Evolutionary conservation across 1,139 yeast genomes (phyloP), one percentile per base, ranked within the genome.

Genomic region (Lodderomyces margitis): DNA sequence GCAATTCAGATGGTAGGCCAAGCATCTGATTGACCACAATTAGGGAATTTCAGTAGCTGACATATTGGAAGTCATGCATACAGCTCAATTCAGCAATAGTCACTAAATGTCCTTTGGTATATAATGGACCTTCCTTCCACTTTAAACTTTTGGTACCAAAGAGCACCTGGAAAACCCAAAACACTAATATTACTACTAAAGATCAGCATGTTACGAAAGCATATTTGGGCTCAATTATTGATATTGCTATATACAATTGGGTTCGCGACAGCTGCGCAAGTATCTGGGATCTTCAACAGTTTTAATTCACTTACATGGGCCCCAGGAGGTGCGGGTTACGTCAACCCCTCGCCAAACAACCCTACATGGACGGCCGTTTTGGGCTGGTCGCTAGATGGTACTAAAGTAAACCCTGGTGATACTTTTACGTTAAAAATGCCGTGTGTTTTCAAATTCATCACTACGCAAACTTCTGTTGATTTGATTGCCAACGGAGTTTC

Each of bases 311-410:
- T 48, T 11, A 39, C 32, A 2, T 47, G 44, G 41, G n/a, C 5
- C n/a, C 32, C 33, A 23, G 48, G 34, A 15, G 31, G 34, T 7
- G 21, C 15, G 19, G 40, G 39, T 12, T 5, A 8, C 8, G 17
- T 4, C 5, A 20, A 20, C 8, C 19, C 30, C 16, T 31, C 41
- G 3, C 62, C 62, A 3, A 15, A 23, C 23, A 34, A 38, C 15
- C 61, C 64, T 0, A 53, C 49, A 44, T 64, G 68, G 67, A 32
- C 38, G 12, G 61, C 59, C 1, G 47, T 49, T 0, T 34, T 64
- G 4, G 42, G 44, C 1, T 65, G 70, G 69, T 15, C 39, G 3
- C 47, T 65, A 11, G 44, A 47, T 19, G 59, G 59, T 9, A 14
- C 49, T 2, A 37, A 47, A 1, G 54, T 53, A 1, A 27, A 35